These are phyloP conservation scores for Mrakia gelida DNA, from an alignment of 768 basidiomycete species.

Conservation along the genomic window DNA sequence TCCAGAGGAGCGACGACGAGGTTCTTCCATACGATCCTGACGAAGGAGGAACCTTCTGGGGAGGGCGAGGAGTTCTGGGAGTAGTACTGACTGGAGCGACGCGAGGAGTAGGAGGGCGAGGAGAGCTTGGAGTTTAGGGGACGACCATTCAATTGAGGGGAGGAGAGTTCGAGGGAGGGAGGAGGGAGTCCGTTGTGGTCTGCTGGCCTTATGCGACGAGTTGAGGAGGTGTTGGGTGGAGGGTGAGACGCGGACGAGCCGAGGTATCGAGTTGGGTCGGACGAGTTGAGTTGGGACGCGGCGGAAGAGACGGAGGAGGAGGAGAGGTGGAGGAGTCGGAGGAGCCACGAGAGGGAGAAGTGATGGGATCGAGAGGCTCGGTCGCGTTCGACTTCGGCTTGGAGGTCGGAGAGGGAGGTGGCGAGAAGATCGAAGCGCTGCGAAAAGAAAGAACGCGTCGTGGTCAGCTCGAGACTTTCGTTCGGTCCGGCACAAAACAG, in stretches of 20 bases:
- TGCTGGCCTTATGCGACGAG: neutral
- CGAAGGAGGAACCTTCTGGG: neutral
- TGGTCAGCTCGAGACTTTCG: neutral
- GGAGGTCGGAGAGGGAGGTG: slow-evolving; percentile 11
- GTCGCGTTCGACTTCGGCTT: slow-evolving; percentile 12
- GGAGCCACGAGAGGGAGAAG: slow-evolving; percentile 23
- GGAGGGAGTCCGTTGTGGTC: neutral
- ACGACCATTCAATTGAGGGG: neutral
- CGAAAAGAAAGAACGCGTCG: neutral
- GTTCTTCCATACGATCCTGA: slow-evolving; percentile 17
- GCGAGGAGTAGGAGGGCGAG: neutral
- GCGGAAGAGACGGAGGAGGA: neutral
- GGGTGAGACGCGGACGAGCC: neutral
- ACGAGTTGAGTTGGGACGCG: slow-evolving; percentile 8
- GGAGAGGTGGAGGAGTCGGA: slow-evolving; percentile 14
- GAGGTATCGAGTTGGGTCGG: slow-evolving; percentile 7
- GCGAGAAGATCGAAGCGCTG: slow-evolving; percentile 20
- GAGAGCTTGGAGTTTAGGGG: neutral
- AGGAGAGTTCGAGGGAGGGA: neutral
- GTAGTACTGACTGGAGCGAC: neutral
- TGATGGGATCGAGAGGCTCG: neutral
- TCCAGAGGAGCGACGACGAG: slow-evolving; percentile 4
- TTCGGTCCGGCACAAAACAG: too few relatives aligned
- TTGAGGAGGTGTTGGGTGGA: neutral
- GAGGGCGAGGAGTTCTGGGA: neutral